Evolutionary conservation across 805 yeast species (phyloP).

Genomic region (Yamadazyma ubonensis): DNA sequence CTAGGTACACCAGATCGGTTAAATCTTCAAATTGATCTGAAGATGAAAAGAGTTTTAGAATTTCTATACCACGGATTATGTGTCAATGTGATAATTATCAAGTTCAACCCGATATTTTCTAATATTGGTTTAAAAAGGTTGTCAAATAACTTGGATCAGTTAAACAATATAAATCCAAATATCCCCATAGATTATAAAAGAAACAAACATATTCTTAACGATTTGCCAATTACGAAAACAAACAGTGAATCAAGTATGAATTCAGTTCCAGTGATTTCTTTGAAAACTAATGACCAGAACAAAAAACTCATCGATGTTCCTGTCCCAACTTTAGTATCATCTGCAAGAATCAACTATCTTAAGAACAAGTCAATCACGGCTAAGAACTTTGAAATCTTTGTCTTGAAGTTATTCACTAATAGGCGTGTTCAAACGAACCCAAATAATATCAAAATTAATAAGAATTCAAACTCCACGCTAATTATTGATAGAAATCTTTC

Average conservation of each 20-base stretch:
- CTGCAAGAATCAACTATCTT: conserved; percentile 9
- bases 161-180: conserved; percentile 13
- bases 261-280: conserved; percentile 12
- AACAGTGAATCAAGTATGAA: neutral
- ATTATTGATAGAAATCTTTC: conserved; percentile 15
- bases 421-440: neutral
- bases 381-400: conserved; percentile 17
- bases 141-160: conserved; percentile 17
- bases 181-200: conserved; percentile 16
- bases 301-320: conserved; percentile 11
- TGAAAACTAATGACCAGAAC: conserved; percentile 6
- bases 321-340: conserved; percentile 10
- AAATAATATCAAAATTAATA: conserved; percentile 10
- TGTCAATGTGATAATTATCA: conserved; percentile 14
- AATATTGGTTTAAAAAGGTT: conserved; percentile 14
- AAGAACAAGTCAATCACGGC: conserved; percentile 12
- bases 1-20: no score
- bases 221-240: conserved; percentile 1
- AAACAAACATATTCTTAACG: conserved; percentile 7
- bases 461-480: conserved; percentile 14
- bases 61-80: conserved; percentile 14
- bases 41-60: neutral
- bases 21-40: neutral
- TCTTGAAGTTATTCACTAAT: conserved; percentile 12
- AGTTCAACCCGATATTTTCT: conserved; percentile 15